Evolutionary conservation across 2,329 filamentous ascomycete genomes (phyloP).

Genomic region (Teratosphaeria nubilosa): DNA sequence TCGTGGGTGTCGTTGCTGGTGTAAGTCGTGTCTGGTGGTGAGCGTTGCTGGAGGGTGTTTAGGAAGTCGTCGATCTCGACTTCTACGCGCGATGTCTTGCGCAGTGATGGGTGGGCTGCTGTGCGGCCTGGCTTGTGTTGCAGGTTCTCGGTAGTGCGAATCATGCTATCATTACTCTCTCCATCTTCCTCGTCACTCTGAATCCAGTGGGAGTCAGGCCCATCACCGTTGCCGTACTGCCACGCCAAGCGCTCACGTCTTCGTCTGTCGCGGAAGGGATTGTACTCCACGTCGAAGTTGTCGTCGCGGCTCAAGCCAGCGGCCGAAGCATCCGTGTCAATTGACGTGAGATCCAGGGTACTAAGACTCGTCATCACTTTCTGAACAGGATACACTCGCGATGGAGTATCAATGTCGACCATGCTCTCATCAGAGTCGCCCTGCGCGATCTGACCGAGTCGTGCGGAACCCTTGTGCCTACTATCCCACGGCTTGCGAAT

Average conservation of each 20-base stretch:
- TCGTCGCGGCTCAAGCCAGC: neutral
- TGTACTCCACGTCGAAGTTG: neutral
- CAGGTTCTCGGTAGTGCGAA: neutral
- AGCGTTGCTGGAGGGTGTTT: neutral
- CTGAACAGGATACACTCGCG: neutral
- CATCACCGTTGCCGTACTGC: neutral
- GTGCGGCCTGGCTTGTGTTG: neutral
- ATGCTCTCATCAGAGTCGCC: neutral
- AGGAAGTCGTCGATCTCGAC: neutral
- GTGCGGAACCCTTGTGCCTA: neutral
- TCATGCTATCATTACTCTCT: neutral
- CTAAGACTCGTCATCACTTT: neutral
- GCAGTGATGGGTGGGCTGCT: too few relatives aligned
- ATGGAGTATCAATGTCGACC: neutral
- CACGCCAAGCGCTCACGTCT: neutral
- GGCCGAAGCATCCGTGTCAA: neutral
- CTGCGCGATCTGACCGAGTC: neutral
- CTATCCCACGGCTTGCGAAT: neutral
- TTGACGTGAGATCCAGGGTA: neutral
- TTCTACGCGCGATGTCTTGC: neutral
- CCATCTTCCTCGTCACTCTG: neutral
- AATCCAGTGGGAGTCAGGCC: neutral
- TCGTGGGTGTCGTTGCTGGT: neutral
- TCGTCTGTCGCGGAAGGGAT: neutral
- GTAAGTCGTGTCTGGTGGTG: neutral